Conservation (phyloP, 1,284 basidiomycete species). For the Cryptococcus hybrid region DNA sequence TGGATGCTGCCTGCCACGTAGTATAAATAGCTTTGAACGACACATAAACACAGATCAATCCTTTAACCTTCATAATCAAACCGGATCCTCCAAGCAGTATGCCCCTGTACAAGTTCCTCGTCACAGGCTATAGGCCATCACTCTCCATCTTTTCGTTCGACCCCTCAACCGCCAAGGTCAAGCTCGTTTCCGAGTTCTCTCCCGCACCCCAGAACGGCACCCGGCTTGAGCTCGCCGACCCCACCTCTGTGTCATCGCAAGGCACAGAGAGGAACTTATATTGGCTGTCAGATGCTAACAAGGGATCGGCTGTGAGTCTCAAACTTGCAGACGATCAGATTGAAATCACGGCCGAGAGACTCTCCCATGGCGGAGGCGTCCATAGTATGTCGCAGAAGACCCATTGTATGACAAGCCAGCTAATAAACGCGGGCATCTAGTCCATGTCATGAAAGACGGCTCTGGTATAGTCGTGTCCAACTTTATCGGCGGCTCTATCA, state of each 20-base stretch:
- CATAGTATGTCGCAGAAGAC: conserved; percentile 27
- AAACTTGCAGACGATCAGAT: conserved; percentile 23
- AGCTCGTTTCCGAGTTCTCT: conserved; percentile 24
- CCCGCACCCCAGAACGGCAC: conserved; percentile 29
- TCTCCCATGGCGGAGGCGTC: conserved; percentile 33
- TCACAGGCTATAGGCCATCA: conserved; percentile 35
- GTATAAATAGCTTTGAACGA: too few relatives aligned
- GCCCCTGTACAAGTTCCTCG: conserved; percentile 33
- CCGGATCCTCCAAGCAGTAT: conserved; percentile 3
- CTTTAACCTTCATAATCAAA: too few relatives aligned
- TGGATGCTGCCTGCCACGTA: too few relatives aligned
- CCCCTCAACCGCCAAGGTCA: conserved; percentile 27
- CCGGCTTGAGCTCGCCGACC: conserved; percentile 31
- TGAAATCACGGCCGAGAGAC: conserved; percentile 28
- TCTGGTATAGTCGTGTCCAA: conserved; percentile 43
- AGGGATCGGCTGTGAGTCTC: conserved; percentile 28
- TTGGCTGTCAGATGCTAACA: conserved; percentile 36
- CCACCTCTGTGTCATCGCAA: conserved; percentile 1
- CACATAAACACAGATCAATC: too few relatives aligned
- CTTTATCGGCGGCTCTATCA: conserved; percentile 34
- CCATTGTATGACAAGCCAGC: too few relatives aligned
- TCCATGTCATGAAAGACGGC: conserved; percentile 41
- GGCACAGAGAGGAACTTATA: conserved; percentile 23
- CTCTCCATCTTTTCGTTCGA: conserved; percentile 36
- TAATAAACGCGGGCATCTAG: conserved; percentile 9